Base-by-base conservation (phyloP, 345 rosid genomes). In the Zanthoxylum bungeanum region DNA sequence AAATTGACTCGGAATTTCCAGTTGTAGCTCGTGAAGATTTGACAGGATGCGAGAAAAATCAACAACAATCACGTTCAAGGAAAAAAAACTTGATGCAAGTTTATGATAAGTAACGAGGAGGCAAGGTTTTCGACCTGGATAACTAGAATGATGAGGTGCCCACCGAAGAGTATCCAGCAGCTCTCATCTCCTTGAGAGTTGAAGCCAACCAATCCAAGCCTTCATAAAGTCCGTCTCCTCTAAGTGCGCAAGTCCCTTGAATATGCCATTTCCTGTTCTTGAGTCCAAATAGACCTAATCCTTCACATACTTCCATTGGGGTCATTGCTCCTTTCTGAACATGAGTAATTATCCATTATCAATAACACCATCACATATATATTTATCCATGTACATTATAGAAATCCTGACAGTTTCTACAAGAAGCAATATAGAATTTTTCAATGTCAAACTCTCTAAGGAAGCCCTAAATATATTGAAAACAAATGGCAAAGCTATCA, bases 181-280 rank as follows among this genome's bases (percentile, higher is more conserved):
- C 97, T 85, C 70, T 92, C 87, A 89, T 88, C 83, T 91, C 93
- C 78, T 91, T 91, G 55, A 93, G 84, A 2, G 97, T 93, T 63
- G 85, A 62, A 25, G 96, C 77, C 74, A 96, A 81, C 98, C 99
- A 92, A 79, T 93, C 98, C 85, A 92, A 82, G 31, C 99, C 99
- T 78, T 96, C 99, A 8, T 96, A 96, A 19, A 96, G 97, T 19
- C 99, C 99, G 62, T 92, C 99, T 71, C 99, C 99, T 78, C 79
- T 82, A 46, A 96, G 88, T 8, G 99, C 98, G 59, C 98, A 91
- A 72, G 98, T 93, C 62, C 98, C 99, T 81, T 96, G 98, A 78
- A 96, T 93, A 80, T 96, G 97, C 99, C 99, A 96, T 78, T 89
- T 96, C 78, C 98, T 84, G 87, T 93, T 89, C 90, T 91, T 89